These are phyloP conservation scores for Suhomyces bolitotheri DNA, from an alignment of 1,139 yeast genomes.

Conservation along the genomic window DNA sequence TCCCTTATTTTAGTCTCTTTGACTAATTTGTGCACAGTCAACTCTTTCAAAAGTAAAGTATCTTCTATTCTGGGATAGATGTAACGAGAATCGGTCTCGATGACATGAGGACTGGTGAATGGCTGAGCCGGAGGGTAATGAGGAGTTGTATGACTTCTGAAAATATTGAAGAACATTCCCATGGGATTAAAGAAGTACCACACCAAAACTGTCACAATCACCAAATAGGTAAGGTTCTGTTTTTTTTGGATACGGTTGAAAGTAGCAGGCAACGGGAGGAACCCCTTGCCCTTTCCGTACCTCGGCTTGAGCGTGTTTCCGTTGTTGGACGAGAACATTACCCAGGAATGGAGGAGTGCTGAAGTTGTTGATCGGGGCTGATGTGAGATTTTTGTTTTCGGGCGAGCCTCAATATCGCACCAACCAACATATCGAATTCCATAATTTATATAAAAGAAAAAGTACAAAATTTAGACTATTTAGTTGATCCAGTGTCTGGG, in stretches of 20 bases:
- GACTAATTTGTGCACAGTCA: conserved; percentile 54
- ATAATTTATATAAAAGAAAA: no score
- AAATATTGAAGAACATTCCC: conserved; percentile 9
- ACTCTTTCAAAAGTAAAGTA: conserved; percentile 56
- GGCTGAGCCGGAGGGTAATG: conserved; percentile 39
- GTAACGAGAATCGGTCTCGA: conserved; percentile 50
- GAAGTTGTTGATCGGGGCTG: conserved; percentile 1
- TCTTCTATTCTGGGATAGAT: conserved; percentile 72
- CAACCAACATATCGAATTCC: no score
- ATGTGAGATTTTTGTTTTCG: not conserved
- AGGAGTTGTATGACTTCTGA: conserved; percentile 11
- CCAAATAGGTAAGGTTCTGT: conserved; percentile 19
- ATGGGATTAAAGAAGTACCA: conserved; percentile 31
- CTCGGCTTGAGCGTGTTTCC: conserved; percentile 27
- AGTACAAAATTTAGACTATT: no score
- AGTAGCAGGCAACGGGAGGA: conserved; percentile 39
- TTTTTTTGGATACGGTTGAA: conserved; percentile 23
- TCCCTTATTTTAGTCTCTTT: conserved; percentile 42
- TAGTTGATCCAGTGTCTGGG: no score
- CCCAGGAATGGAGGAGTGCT: not conserved
- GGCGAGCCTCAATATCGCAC: not conserved
- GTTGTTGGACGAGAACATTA: conserved; percentile 8
- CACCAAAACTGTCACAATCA: conserved; percentile 21
- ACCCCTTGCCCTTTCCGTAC: conserved; percentile 24
- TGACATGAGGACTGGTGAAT: conserved; percentile 30